Evolutionary conservation across 306 rosid genomes (phyloP), one percentile per base, ranked within the genome.

Genomic region (Ziziphus jujuba): DNA sequence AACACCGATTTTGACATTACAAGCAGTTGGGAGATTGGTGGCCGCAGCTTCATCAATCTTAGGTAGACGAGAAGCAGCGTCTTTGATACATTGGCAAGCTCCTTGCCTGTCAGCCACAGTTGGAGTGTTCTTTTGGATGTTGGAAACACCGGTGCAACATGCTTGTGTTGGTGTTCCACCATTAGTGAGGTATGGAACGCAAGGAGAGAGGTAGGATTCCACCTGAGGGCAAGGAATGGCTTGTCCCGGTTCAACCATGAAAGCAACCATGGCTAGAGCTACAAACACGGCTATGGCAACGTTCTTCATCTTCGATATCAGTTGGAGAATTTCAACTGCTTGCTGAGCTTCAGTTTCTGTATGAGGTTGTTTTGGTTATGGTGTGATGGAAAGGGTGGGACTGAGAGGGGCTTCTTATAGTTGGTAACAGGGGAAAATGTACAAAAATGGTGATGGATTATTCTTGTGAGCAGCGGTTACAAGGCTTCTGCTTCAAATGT

Each of bases 21-120:
- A 84, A 0, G 0, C 23, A 57, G 24, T 21, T 8, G 83, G 67
- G 33, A 84, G 84, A 9, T 51, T 14, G 0, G 17, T 2, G 60
- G n/a, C 76, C 0, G 48, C 59, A 8, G 31, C 60, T 0, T 38
- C 71, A 6, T 7, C 23, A 2, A 73, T 12, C 38, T 12, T 16
- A 9, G n/a, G 9, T 5, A 38, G 3, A 1, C 11, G 9, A 16
- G 1, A 0, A 1, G 59, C 24, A 0, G 53, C 31, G 0, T 22
- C 68, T 70, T 52, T 24, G 7, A 84, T 25, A 40, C 89, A 81
- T 23, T 72, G n/a, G 48, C 86, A 81, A 8, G 74, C 77, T 0
- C 17, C 62, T 4, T 35, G 75, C 2, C 50, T 35, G 9, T 77
- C 80, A 0, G 51, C 33, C 2, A 20, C 57, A 1, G 77, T 36